phyloP scores from a whole-genome alignment of 768 basidiomycete species.

The Lactarius quietus region DNA sequence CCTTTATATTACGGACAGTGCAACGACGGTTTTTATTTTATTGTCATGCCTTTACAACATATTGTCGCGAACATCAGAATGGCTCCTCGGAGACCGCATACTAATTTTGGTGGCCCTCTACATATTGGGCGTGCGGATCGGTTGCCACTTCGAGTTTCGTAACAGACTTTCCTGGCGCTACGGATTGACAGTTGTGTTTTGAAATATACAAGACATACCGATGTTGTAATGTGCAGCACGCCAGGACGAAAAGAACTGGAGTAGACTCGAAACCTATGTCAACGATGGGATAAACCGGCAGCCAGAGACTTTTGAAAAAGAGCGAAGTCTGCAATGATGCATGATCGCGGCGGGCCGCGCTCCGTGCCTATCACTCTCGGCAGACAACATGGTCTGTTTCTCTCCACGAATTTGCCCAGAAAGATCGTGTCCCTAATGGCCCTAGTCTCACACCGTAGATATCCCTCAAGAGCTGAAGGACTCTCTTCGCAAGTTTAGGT shows the following conservation, averaged over 20 bases:
- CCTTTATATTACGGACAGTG: neutral
- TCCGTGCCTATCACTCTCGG: neutral
- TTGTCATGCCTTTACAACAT: neutral
- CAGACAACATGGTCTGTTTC: slow-evolving; percentile 22
- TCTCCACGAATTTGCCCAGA: neutral
- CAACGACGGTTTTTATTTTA: slow-evolving; percentile 4
- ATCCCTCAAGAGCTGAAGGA: slow-evolving; percentile 78
- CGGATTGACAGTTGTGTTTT: too few species aligned
- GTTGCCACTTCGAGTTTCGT: neutral
- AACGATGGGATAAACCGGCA: neutral
- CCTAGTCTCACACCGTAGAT: slow-evolving; percentile 74
- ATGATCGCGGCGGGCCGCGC: neutral
- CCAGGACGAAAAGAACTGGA: neutral
- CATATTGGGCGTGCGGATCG: too few species aligned
- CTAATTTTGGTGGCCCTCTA: neutral
- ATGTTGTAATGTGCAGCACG: neutral
- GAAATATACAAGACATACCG: neutral
- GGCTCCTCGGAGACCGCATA: slow-evolving; percentile 6
- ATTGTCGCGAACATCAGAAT: neutral
- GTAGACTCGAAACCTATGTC: neutral
- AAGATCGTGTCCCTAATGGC: neutral
- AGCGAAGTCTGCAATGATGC: neutral
- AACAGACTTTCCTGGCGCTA: neutral
- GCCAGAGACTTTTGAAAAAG: neutral
- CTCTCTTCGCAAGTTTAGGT: slow-evolving; percentile 79